Base-by-base conservation (phyloP, 2,329 filamentous ascomycete genomes). In the Conoideocrella luteorostrata region DNA sequence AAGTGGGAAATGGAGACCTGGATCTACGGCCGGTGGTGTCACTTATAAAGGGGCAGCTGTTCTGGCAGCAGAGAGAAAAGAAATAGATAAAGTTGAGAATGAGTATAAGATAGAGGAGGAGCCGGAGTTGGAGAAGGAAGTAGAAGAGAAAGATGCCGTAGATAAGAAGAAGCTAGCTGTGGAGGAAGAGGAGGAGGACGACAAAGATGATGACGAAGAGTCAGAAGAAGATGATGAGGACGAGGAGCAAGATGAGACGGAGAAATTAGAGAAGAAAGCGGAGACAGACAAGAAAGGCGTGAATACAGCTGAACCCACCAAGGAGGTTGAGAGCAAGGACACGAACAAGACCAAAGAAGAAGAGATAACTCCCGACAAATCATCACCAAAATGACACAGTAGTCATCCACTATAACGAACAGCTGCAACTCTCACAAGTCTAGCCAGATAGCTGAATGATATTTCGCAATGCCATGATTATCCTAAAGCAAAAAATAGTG, bases 51-150 rank as follows among this genome's bases (percentile, higher is more conserved):
- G 17, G 12, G 15, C 39, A 3, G 15, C 20, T 13, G 53, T 68
- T 12, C 54, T 51, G 17, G 54, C 50, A 5, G 65, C 58, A n/a
- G 61, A 61, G 11, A 41, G 59, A 9, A 65, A 64, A 39, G 61
- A 69, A 50, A 66, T 66, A 42, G 60, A 65, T 20, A 63, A 60
- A 18, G 2, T n/a, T 3, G 20, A 17, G 9, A 62, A 61, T 49
- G 58, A 59, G 17, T 57, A 66, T 55, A 55, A 60, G 13, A 68
- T 68, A 18, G 58, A 63, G 39, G 68, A 74, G 57, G 67, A 62
- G 46, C 51, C 62, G 1, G 60, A 63, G 34, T 41, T 58, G 20
- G 62, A 69, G 44, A 56, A 59, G 4, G 21, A 15, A 2, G 28
- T 4, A 3, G 24, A 41, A 12, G 39, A 13, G 12, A 36, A 28